Percentiles rank a stretch among this genome's conserved stretches.
phyloP scores from a whole-genome alignment of 2,329 filamentous ascomycete genomes.

The Fulvia fulva region DNA sequence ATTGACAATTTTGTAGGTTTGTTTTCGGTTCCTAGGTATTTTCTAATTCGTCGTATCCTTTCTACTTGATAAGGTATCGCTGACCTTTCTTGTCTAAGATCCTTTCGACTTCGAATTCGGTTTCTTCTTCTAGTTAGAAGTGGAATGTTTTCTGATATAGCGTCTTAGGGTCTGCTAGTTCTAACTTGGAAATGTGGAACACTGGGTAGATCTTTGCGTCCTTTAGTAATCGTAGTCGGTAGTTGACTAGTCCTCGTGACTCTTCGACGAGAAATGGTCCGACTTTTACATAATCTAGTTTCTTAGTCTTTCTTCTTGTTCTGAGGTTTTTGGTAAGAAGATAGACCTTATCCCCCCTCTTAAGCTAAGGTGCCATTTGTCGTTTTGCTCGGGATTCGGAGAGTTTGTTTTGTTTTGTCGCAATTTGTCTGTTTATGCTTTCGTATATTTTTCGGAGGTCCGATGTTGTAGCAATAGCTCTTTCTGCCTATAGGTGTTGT shows the following conservation, averaged over 20 bases:
- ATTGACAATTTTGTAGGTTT: no score
- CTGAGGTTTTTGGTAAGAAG: constrained; percentile 2
- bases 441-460: not conserved
- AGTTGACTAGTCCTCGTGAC: constrained; percentile 4
- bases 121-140: no score
- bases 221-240: constrained; percentile 1
- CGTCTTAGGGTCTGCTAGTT: constrained; percentile 2
- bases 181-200: constrained; percentile 1
- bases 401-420: not conserved
- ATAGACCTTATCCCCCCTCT: constrained; percentile 5
- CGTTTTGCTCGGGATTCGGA: not conserved
- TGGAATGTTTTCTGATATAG: not conserved
- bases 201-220: not conserved
- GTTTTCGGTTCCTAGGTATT: no score
- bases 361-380: constrained; percentile 12
- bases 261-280: constrained; percentile 4
- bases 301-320: constrained; percentile 2
- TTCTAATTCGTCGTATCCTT: no score
- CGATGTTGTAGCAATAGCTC: not conserved
- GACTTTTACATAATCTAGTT: constrained; percentile 7
- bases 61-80: no score
- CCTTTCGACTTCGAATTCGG: no score
- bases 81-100: no score
- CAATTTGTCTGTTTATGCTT: not conserved
- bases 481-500: not conserved